These are phyloP conservation scores for Candida succiphila DNA, from an alignment of 805 yeast species.

Conservation along the genomic window DNA sequence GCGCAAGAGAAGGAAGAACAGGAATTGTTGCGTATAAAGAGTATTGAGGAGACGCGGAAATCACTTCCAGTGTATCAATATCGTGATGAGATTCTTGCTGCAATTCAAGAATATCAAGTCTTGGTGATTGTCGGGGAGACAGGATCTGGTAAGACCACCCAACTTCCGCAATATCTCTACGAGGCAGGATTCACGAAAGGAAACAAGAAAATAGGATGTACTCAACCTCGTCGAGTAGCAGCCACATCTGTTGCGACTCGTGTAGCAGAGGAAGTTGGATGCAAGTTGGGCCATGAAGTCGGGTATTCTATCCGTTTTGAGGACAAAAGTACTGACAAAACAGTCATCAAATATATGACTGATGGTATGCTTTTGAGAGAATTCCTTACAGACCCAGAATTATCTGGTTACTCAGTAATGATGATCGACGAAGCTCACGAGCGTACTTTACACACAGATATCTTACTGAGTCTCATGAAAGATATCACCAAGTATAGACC, in stretches of 20 bases:
- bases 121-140: slow-evolving; percentile 89
- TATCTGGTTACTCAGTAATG: slow-evolving; percentile 62
- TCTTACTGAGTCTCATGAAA: slow-evolving; percentile 68
- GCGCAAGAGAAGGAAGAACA: slow-evolving; percentile 21
- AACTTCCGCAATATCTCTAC: slow-evolving; percentile 75
- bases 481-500: slow-evolving; percentile 53
- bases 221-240: slow-evolving; percentile 94
- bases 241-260: slow-evolving; percentile 86
- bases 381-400: slow-evolving; percentile 64
- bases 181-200: slow-evolving; percentile 68
- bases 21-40: slow-evolving; percentile 24
- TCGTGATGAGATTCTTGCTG: slow-evolving; percentile 47
- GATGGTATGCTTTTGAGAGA: slow-evolving; percentile 94
- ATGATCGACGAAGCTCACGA: slow-evolving; percentile 98
- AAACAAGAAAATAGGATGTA: slow-evolving; percentile 63
- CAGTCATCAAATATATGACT: slow-evolving; percentile 81
- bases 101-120: slow-evolving; percentile 58
- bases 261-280: slow-evolving; percentile 84
- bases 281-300: slow-evolving; percentile 72
- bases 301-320: slow-evolving; percentile 90
- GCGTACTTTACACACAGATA: slow-evolving; percentile 86
- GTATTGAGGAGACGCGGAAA: slow-evolving; percentile 42
- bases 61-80: slow-evolving; percentile 69
- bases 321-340: slow-evolving; percentile 53
- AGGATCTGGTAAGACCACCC: slow-evolving; percentile 95